Evolutionary conservation across 2,329 filamentous ascomycete species (phyloP), one percentile per base, ranked within the genome.

Genomic region (Ambrosiella beaveri): DNA sequence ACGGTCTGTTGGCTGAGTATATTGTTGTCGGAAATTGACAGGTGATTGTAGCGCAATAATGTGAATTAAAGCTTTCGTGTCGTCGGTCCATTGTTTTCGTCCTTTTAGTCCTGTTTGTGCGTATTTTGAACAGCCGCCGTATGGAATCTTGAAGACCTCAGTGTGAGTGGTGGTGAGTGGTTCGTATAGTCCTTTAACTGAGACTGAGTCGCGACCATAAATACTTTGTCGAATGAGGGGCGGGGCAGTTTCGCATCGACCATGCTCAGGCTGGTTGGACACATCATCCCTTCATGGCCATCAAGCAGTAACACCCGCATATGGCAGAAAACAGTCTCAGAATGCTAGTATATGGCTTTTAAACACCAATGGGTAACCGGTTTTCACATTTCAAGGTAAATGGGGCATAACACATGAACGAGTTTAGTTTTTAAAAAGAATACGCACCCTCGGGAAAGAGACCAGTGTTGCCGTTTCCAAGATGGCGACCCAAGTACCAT

Each of bases 401-500:
- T 17, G 13, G n/a, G n/a, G 44, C 44, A 13, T 8, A 47, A 15
- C n/a, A 15, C 44, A 47, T 47, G 8, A 52, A 54, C 55, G 51
- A 57, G 35, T 62, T 64, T 19, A 15, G 12, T 12, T 11, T 37
- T 35, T 41, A 49, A 41, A 13, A 40, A 38, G 11, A 38, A 35
- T 60, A 70, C 77, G 61, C 69, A 89, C 87, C 86, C 79, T 91
- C 85, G 19, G 87, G 87, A 65, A 93, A 93, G 58, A 93, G 78
- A 58, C 87, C 87, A 63, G 78, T 88, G 65, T 83, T 84, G 61
- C 80, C 80, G 68, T 84, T 89, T 63, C 78, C 75, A 64, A 88
- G 71, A 70, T 91, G 86, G 65, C 81, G 81, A 61, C 82, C 87
- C 65, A 91, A 69, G 67, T 86, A 94, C 87, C 86, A 90, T 57